Percentiles rank a stretch among this genome's conserved stretches.
phyloP scores from a whole-genome alignment of 495 filamentous ascomycete genomes.

The Evansstolkia leycettana region DNA sequence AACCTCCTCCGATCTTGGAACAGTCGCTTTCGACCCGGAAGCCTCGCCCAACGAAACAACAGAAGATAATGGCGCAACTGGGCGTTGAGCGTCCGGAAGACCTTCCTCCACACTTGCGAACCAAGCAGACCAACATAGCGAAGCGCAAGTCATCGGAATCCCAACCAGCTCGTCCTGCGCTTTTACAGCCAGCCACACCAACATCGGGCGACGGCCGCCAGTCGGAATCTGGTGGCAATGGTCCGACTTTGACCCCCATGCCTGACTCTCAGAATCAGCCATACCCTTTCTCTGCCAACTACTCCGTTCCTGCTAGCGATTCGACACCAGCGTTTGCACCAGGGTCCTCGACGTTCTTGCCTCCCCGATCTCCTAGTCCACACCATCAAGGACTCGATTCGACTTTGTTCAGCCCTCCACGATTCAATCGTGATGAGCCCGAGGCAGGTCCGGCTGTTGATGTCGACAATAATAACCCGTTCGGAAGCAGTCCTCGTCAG shows the following conservation, averaged over 20 bases:
- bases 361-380: slow-evolving; percentile 27
- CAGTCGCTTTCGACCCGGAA: slow-evolving; percentile 89
- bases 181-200: slow-evolving; percentile 18
- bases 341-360: slow-evolving; percentile 28
- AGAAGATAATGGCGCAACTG: slow-evolving; percentile 83
- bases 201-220: slow-evolving; percentile 13
- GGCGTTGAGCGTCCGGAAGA: slow-evolving; percentile 82
- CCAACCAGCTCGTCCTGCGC: slow-evolving; percentile 10
- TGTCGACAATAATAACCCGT: slow-evolving; percentile 14
- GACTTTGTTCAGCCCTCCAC: slow-evolving; percentile 29
- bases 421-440: slow-evolving; percentile 20
- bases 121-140: slow-evolving; percentile 54
- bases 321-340: slow-evolving; percentile 29
- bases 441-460: slow-evolving; percentile 12
- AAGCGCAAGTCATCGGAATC: slow-evolving; percentile 32
- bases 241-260: slow-evolving; percentile 25
- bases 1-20: slow-evolving; percentile 68
- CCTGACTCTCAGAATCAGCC: slow-evolving; percentile 16
- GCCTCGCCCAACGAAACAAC: slow-evolving; percentile 91
- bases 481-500: slow-evolving; percentile 30
- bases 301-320: slow-evolving; percentile 24
- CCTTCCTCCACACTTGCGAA: slow-evolving; percentile 65
- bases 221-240: slow-evolving; percentile 11
- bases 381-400: slow-evolving; percentile 21
- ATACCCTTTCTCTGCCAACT: slow-evolving; percentile 32